Evolutionary conservation across 2,329 filamentous ascomycete genomes (phyloP), one percentile per base, ranked within the genome.

Genomic region (Clathrospora elynae): DNA sequence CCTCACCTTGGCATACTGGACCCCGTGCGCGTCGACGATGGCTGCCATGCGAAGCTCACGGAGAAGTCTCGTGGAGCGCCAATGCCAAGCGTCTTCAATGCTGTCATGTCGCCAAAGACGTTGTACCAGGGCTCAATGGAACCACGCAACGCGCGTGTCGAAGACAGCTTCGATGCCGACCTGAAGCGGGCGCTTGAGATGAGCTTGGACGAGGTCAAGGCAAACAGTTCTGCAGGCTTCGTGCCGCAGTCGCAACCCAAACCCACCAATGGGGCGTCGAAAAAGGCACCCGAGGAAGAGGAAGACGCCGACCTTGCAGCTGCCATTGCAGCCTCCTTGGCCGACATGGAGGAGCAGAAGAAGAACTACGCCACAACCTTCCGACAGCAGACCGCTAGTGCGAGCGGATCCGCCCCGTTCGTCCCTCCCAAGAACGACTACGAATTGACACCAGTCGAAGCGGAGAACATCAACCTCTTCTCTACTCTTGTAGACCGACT

Each of bases 301-400:
- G 91, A 96, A 41, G 93, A 99, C 63, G 86, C 89, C 1, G 92
- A 97, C 61, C 74, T 99, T 18, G 95, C 93, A 67, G 90, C 92
- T 17, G 93, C 93, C 3, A 97, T 99, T 65, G 92, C 91, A 23
- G 91, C 95, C 12, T 97, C 93, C 4, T 70, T 99, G 45, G 87
- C 88, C 16, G 93, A 99, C 64, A 96, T 97, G 90, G 93, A 99
- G 71, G 88, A 96, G 69, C 92, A 99, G 68, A 97, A 99, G 77
- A 87, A 92, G 72, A 85, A 85, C 57, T 90, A 97, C 67, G 84
- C 90, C 1, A 88, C 87, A 4, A 84, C 84, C 2, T 79, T 97
- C 59, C 95, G 93, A 67, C 84, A 89, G 62, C 89, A 93, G 49
- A 81, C 86, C 1, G 79, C 81, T 0, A 78, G 75, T 24, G 73